These are phyloP conservation scores for Russula emetica DNA, from an alignment of 768 basidiomycete genomes.

Conservation along the genomic window DNA sequence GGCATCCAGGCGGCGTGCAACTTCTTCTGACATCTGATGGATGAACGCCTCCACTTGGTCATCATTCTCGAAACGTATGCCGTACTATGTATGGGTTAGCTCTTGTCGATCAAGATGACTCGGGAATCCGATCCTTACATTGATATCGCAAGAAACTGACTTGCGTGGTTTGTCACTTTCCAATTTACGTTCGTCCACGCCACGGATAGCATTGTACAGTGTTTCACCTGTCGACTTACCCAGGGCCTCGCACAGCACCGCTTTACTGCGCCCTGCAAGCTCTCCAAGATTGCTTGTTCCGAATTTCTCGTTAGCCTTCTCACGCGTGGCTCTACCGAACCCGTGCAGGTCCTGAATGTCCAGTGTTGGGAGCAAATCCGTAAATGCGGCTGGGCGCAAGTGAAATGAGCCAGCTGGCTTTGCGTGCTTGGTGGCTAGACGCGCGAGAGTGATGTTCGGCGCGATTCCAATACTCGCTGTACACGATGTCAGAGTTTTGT, in stretches of 20 bases:
- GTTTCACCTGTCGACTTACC: conserved; percentile 83
- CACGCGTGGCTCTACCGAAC: conserved; percentile 69
- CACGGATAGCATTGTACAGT: conserved; percentile 77
- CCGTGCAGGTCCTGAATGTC: conserved; percentile 82
- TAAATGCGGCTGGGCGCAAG: conserved; percentile 51
- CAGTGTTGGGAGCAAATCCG: conserved; percentile 57
- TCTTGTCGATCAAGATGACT: conserved; percentile 18
- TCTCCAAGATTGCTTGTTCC: conserved; percentile 68
- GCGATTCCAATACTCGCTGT: conserved; percentile 89
- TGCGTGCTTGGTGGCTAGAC: conserved; percentile 83
- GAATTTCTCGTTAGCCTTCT: conserved; percentile 79
- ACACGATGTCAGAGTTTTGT: neutral
- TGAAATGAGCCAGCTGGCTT: conserved; percentile 90
- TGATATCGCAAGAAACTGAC: conserved; percentile 92
- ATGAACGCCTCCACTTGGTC: conserved; percentile 81
- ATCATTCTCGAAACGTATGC: conserved; percentile 83
- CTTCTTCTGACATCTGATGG: conserved; percentile 70
- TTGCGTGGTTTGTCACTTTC: conserved; percentile 84
- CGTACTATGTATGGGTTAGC: conserved; percentile 60
- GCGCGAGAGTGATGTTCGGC: conserved; percentile 88
- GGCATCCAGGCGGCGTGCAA: conserved; percentile 63
- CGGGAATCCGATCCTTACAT: conserved; percentile 50
- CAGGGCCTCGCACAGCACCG: conserved; percentile 60
- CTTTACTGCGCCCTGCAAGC: conserved; percentile 58
- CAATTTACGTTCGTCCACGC: conserved; percentile 74